Base-by-base conservation (phyloP, 345 rosid genomes). In the Lenwebbia sp. region DNA sequence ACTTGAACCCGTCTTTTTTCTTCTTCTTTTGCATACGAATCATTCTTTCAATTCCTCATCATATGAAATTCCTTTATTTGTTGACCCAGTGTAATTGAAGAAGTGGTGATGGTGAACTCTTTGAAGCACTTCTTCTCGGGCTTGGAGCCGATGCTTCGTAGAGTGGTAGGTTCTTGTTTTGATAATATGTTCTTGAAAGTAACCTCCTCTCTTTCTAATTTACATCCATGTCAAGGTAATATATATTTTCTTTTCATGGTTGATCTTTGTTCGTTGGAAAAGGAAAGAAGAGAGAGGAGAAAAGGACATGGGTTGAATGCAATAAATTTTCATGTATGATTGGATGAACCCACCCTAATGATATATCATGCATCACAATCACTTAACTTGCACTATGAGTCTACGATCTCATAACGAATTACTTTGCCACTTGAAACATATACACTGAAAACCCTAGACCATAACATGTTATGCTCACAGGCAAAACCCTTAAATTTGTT, bases 81-180 rank as follows among this genome's bases (percentile, higher is more conserved):
- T 11, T 82, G 52, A 54, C 47, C 57, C 92, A 97, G 99, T 86
- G 92, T 95, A 56, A 89, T 95, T 41, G 91, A 90, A 65, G 94
- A 94, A 89, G 92, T 89, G 28, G 85, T 92, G 13, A 85, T 88
- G 93, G 89, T 91, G 87, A 94, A 92, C 83, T 89, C 89, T 84
- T 56, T 93, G 58, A 83, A 90, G 85, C 89, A 86, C 70, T 85
- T 96, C 22, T 87, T 90, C 44, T 30, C 90, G n/a, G 93, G 95
- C 85, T 87, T 97, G 81, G 99, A 95, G 90, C 99, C 99, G 10
- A 26, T 94, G 90, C 89, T 97, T 44, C 89, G 99, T 87, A 93
- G 87, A 89, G 98, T 96, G 95, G 99, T 97, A 94, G 82, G 92
- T 49, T 8, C 6, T 17, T 22, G 49, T 56, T n/a, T 51, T 23